Evolutionary conservation across 2,329 filamentous ascomycete species (phyloP).

Genomic region (Colletotrichum chrysophilum): DNA sequence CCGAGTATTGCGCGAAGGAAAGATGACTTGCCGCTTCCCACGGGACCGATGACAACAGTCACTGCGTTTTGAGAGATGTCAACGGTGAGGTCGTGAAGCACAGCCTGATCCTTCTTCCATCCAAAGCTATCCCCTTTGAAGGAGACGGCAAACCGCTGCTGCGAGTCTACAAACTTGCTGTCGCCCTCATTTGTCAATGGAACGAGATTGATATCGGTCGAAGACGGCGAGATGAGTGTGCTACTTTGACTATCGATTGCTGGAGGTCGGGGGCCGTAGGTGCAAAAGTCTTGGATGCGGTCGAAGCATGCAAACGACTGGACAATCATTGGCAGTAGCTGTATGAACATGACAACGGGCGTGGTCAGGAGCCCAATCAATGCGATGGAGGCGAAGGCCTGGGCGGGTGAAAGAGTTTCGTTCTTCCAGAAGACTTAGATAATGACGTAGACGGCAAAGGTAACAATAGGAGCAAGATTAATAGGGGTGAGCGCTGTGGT

Average conservation of each 20-base stretch:
- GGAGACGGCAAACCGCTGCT: background rate
- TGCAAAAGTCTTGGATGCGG: slow-evolving; percentile 28
- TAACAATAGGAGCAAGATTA: slow-evolving; percentile 27
- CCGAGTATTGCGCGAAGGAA: slow-evolving; percentile 1
- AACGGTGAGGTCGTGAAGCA: background rate
- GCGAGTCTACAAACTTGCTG: background rate
- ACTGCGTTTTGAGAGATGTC: background rate
- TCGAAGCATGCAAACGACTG: slow-evolving; percentile 23
- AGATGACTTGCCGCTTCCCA: slow-evolving; percentile 17
- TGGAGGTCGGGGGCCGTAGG: background rate
- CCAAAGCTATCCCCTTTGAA: background rate
- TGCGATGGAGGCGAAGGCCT: slow-evolving; percentile 26
- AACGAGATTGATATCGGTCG: background rate
- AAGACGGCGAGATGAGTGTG: background rate
- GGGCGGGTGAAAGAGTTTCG: slow-evolving; percentile 25
- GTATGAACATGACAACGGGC: slow-evolving; percentile 27
- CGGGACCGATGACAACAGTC: slow-evolving; percentile 7
- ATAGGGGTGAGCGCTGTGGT: slow-evolving; percentile 21
- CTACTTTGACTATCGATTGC: background rate
- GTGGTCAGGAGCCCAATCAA: slow-evolving; percentile 24
- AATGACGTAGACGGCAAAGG: slow-evolving; percentile 29
- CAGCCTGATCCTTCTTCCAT: background rate
- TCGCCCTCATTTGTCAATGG: background rate
- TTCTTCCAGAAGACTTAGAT: slow-evolving; percentile 28
- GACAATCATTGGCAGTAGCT: slow-evolving; percentile 24